A percentile compares a stretch with the other conserved stretches of the same genome.
phyloP scores from a whole-genome alignment of 495 filamentous ascomycete species.

The Aspergillus ostianus region DNA sequence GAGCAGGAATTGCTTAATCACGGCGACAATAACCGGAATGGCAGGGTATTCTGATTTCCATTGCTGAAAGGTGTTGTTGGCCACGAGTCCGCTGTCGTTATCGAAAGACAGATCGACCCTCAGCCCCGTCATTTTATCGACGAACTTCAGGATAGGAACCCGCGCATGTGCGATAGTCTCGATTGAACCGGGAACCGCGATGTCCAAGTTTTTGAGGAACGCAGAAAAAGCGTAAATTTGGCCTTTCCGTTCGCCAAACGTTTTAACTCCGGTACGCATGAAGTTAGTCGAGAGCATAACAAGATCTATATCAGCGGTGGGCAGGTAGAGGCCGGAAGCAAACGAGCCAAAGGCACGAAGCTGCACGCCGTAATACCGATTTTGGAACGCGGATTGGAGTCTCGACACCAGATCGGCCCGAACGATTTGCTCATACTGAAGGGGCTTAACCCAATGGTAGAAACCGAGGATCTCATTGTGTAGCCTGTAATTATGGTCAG shows the following conservation, averaged over 20 bases:
- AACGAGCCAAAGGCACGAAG: conserved; percentile 86
- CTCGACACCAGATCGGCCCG: conserved; percentile 71
- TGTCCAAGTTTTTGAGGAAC: conserved; percentile 46
- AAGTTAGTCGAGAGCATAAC: conserved; percentile 74
- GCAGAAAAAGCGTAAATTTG: conserved; percentile 51
- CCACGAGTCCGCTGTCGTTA: conserved; percentile 74
- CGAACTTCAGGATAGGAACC: conserved; percentile 91
- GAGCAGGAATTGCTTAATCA: conserved; percentile 89
- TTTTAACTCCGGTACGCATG: conserved; percentile 37
- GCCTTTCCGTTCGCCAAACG: conserved; percentile 42
- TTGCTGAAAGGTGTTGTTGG: conserved; percentile 70
- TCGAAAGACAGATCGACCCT: conserved; percentile 93
- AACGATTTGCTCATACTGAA: conserved; percentile 70
- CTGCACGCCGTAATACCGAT: conserved; percentile 51
- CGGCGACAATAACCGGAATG: conserved; percentile 76
- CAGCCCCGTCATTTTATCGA: conserved; percentile 69
- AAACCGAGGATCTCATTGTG: conserved; percentile 89
- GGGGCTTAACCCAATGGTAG: conserved; percentile 75
- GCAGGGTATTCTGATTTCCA: conserved; percentile 79
- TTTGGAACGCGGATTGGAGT: conserved; percentile 51
- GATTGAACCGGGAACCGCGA: conserved; percentile 52
- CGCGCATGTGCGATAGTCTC: conserved; percentile 70
- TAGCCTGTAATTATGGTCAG: conserved; percentile 43
- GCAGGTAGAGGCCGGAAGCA: conserved; percentile 84
- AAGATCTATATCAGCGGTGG: conserved; percentile 89